Percentiles rank a stretch among this genome's conserved stretches.
These are phyloP conservation scores for Fusarium guadeloupense DNA, from an alignment of 2,329 filamentous ascomycete genomes.

Conservation along the genomic window DNA sequence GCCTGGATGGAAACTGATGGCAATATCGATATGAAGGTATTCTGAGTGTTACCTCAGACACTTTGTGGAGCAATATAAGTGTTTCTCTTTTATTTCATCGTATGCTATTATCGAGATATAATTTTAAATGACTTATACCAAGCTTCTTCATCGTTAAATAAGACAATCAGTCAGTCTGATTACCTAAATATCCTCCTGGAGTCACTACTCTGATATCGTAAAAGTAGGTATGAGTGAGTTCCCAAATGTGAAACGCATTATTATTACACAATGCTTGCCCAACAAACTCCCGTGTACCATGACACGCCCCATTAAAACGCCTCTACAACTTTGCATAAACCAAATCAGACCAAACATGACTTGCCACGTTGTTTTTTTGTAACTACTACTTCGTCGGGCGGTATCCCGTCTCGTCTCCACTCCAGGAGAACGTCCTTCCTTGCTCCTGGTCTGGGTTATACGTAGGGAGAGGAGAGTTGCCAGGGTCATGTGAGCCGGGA, in stretches of 20 bases:
- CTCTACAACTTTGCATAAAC: constrained; percentile 4
- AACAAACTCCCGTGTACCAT: constrained; percentile 24
- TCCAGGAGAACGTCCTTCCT: constrained; percentile 45
- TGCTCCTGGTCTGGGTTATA: constrained; percentile 40
- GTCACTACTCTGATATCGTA: constrained; percentile 18
- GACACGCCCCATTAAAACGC: constrained; percentile 16
- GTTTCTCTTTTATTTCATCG: no score
- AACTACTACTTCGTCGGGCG: constrained; percentile 32
- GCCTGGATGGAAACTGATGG: no score
- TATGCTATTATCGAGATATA: neutral
- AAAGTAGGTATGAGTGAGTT: constrained; percentile 7
- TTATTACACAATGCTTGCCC: constrained; percentile 10
- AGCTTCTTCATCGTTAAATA: neutral
- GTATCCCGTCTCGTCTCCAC: constrained; percentile 43
- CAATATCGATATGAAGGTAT: no score
- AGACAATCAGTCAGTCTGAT: neutral
- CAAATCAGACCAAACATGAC: constrained; percentile 13
- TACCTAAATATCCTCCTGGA: neutral
- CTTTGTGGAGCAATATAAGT: no score
- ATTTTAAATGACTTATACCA: neutral
- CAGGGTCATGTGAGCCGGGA: constrained; percentile 45
- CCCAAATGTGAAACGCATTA: constrained; percentile 10
- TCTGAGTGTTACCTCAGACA: no score
- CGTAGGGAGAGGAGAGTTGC: constrained; percentile 48
- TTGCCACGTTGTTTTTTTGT: constrained; percentile 1